Evolutionary conservation across 2,329 filamentous ascomycete species (phyloP), one percentile per base, ranked within the genome.

Genomic region (Aotearoamyces nothofagi): DNA sequence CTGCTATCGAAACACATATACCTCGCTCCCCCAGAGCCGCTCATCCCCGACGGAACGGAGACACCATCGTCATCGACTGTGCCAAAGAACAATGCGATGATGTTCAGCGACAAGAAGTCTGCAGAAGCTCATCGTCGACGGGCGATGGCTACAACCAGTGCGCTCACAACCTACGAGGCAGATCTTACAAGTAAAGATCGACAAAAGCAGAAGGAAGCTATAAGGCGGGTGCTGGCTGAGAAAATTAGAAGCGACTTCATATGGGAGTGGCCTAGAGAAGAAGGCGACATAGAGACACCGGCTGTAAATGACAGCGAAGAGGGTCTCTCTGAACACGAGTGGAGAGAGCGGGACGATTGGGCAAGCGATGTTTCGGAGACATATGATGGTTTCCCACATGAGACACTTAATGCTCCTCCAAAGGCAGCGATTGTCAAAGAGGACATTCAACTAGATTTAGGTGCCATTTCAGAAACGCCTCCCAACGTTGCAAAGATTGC

Each of bases 121-220:
- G 9, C 19, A 3, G 19, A n/a, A 22, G 29, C 34, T 6, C 33
- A 31, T 17, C 29, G 34, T 10, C 25, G 35, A 8, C 30, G 33
- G n/a, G 25, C 33, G 22, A 39, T 45, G 31, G 41, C 44, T 19
- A 47, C 42, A 36, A 44, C 47, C 20, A 43, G 40, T 29, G 46
- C 53, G 24, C 24, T 50, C 56, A 71, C 41, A 3, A 34, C 43
- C 15, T 66, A 70, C 41, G 65, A 75, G 35, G 59, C 66, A 12
- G 71, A 76, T 43, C 56, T 77, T 5, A 50, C 71, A 27, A 73
- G 66, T 46, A 64, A 58, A 42, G 71, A 77, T 45, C 75, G 74
- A 46, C 36, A 50, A 15, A 71, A 64, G 51, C 67, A 73, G 40
- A 76, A 75, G 44, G 66, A 71, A 22, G 71, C 71, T 9, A 63